Conservation (phyloP, 768 basidiomycete species). For the Sarcomyxa edulis region DNA sequence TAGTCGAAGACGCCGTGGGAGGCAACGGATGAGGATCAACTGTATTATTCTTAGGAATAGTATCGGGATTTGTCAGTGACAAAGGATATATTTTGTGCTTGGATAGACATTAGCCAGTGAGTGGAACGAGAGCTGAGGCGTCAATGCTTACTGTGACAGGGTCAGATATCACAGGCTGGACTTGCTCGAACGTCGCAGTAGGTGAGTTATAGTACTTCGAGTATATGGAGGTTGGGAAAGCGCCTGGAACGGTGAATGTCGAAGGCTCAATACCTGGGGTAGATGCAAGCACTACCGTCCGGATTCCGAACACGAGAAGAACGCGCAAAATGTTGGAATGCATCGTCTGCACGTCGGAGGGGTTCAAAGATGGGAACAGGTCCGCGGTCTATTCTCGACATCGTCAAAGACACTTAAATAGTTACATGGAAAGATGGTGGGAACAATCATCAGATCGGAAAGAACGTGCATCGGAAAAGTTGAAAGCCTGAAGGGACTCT, state of each 20-base stretch:
- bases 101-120: neutral
- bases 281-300: too few relatives aligned
- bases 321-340: too few relatives aligned
- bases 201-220: slow-evolving; percentile 67
- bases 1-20: slow-evolving; percentile 39
- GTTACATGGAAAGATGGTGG: too few relatives aligned
- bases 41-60: slow-evolving; percentile 54
- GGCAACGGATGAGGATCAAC: slow-evolving; percentile 65
- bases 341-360: too few relatives aligned
- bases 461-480: too few relatives aligned
- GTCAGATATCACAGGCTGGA: slow-evolving; percentile 74
- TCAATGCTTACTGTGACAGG: slow-evolving; percentile 49
- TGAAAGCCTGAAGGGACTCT: too few relatives aligned
- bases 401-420: too few relatives aligned
- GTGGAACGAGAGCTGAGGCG: slow-evolving; percentile 1
- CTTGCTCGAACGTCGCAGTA: slow-evolving; percentile 66
- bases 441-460: too few relatives aligned
- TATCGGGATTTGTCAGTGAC: slow-evolving; percentile 56
- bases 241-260: slow-evolving; percentile 53
- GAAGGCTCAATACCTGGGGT: slow-evolving; percentile 28
- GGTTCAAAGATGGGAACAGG: too few relatives aligned
- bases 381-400: too few relatives aligned
- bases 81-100: slow-evolving; percentile 57
- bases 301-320: too few relatives aligned
- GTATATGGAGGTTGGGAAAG: slow-evolving; percentile 63